A percentile compares a stretch with the other conserved stretches of the same genome.
Conservation (phyloP, 257 asterid genomes). For the Marsdenia floribunda region DNA sequence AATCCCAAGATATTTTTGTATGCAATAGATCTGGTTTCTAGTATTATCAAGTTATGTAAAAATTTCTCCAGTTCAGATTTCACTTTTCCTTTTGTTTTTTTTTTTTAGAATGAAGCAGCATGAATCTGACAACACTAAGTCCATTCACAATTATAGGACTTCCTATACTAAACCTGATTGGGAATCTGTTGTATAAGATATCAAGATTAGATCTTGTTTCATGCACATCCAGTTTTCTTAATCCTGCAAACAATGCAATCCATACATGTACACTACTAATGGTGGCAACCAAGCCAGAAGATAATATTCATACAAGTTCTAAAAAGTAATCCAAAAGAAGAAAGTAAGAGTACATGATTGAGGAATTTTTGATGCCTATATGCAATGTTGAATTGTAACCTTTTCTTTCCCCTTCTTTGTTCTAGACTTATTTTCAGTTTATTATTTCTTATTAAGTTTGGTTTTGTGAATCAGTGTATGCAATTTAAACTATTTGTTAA, state of each 20-base stretch:
- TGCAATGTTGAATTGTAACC: background rate
- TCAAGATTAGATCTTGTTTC: background rate
- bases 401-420: background rate
- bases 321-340: background rate
- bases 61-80: background rate
- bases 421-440: background rate
- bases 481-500: background rate
- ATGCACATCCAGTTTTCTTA: background rate
- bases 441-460: background rate
- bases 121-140: background rate
- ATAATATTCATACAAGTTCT: background rate
- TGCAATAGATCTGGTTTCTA: background rate
- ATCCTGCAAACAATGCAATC: background rate
- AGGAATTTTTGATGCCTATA: background rate
- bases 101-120: too few species aligned
- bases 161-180: background rate
- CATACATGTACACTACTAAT: background rate
- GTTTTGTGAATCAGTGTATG: constrained; percentile 2
- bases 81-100: background rate
- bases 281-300: background rate
- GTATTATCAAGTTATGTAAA: background rate
- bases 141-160: background rate
- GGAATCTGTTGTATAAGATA: too few species aligned
- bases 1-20: background rate
- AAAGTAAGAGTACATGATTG: background rate